These are phyloP conservation scores for Chenopodium quinoa DNA, from an alignment of 148 eudicot genomes.

Conservation along the genomic window DNA sequence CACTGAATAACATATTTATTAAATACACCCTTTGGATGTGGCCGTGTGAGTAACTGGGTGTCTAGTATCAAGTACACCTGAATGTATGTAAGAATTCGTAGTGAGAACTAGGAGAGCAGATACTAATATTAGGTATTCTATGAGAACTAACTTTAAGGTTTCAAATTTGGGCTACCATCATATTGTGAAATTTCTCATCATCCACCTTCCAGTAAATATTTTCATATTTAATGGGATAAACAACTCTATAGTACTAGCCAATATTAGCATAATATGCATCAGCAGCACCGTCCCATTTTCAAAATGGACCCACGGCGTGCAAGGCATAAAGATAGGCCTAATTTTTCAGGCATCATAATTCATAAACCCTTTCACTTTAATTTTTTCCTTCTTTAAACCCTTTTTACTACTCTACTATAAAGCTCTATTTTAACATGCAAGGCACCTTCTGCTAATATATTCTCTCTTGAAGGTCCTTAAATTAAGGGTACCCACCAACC, in stretches of 20 bases:
- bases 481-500: too few species aligned
- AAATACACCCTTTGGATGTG: too few species aligned
- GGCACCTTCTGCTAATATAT: slow-evolving; percentile 22
- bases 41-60: too few species aligned
- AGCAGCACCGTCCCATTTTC: slow-evolving; percentile 34
- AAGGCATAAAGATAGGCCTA: slow-evolving; percentile 30
- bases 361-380: neutral
- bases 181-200: slow-evolving; percentile 9
- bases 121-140: neutral
- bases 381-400: neutral
- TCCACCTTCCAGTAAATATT: neutral
- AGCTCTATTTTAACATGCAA: slow-evolving; percentile 29
- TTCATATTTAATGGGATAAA: slow-evolving; percentile 1
- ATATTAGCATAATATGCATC: neutral
- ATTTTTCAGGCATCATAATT: slow-evolving; percentile 18
- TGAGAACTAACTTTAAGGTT: too few species aligned
- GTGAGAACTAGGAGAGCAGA: too few species aligned
- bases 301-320: slow-evolving; percentile 27
- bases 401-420: slow-evolving; percentile 6
- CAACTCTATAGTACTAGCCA: neutral
- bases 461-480: neutral
- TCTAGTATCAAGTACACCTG: too few species aligned
- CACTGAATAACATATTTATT: neutral
- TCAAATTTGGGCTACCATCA: neutral
- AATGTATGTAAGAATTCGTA: too few species aligned